phyloP scores from a whole-genome alignment of 2,329 filamentous ascomycete species.

The Emergomyces orientalis region DNA sequence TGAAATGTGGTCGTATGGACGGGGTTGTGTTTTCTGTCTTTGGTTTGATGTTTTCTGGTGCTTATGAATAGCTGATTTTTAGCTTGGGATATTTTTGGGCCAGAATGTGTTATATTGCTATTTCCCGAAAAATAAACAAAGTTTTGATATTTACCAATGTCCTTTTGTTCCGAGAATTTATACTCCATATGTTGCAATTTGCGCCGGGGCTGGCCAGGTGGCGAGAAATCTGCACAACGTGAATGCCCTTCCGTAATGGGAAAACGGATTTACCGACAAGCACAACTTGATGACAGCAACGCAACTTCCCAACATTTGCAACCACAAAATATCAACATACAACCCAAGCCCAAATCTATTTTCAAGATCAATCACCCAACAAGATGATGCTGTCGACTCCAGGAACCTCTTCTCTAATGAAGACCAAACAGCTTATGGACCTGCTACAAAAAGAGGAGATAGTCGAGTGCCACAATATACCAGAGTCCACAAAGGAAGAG shows the following conservation, averaged over 20 bases:
- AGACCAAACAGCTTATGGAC: not conserved
- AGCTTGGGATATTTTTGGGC: too few relatives aligned
- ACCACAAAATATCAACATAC: not conserved
- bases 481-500: constrained; percentile 1
- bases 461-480: not conserved
- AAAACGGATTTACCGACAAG: not conserved
- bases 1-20: too few relatives aligned
- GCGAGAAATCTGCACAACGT: too few relatives aligned
- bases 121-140: too few relatives aligned
- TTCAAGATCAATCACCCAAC: not conserved
- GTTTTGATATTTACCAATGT: too few relatives aligned
- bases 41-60: too few relatives aligned
- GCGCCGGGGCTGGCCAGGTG: not conserved
- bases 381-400: not conserved
- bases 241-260: not conserved
- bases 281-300: too few relatives aligned
- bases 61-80: too few relatives aligned
- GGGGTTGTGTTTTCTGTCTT: too few relatives aligned
- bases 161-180: too few relatives aligned
- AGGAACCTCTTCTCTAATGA: not conserved
- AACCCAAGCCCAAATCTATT: not conserved
- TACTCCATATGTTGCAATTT: too few relatives aligned
- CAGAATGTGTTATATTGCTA: too few relatives aligned
- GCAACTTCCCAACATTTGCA: not conserved
- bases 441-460: constrained; percentile 3